Base-by-base conservation (phyloP, 2,329 filamentous ascomycete species). In the Metarhizium robertsii region DNA sequence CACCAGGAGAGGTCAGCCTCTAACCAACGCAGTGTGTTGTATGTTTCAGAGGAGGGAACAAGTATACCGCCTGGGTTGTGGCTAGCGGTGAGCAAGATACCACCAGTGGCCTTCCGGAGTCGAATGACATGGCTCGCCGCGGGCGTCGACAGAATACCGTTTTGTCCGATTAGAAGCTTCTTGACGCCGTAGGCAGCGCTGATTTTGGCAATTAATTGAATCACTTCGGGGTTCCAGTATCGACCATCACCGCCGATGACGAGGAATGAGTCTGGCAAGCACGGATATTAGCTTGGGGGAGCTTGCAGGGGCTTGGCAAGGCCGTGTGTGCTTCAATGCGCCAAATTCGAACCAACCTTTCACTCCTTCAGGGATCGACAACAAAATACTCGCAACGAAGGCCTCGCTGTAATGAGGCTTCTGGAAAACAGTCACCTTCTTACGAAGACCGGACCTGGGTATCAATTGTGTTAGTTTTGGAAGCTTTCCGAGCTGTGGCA, bases 391-490 rank as follows among this genome's bases (percentile, higher is more conserved):
- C 61, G 92, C 81, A 64, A 99, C 83, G 72, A 99, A 99, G 53
- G 92, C 85, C 76, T 99, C 94, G 74, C 90, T 92, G 81, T 99
- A 99, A 77, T 99, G 83, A 58, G 86, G 80, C 75, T 96, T 80
- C 74, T 99, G 90, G 80, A 99, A 99, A 71, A 96, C 89, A 68
- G 90, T 91, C 77, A 97, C 94, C 84, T 95, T 97, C 78, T 99
- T 99, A 62, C 94, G 91, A 73, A 99, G 90, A 73, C 94, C 94
- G 63, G 94, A 99, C 64, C 92, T 97, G 67, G 56, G 13, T 59
- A 10, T 42, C 14, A 25, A 38, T 32, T 8, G 38, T 16, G n/a
- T 53, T 36, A 50, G 48, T n/a, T 34, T 47, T 42, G 18, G 50
- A 8, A 48, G 25, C 45, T 48, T 48, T 30, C n/a, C 34, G 10